Evolutionary conservation across 768 basidiomycete species (phyloP), one percentile per base, ranked within the genome.

Genomic region (Trichaptum fuscoviolaceum): DNA sequence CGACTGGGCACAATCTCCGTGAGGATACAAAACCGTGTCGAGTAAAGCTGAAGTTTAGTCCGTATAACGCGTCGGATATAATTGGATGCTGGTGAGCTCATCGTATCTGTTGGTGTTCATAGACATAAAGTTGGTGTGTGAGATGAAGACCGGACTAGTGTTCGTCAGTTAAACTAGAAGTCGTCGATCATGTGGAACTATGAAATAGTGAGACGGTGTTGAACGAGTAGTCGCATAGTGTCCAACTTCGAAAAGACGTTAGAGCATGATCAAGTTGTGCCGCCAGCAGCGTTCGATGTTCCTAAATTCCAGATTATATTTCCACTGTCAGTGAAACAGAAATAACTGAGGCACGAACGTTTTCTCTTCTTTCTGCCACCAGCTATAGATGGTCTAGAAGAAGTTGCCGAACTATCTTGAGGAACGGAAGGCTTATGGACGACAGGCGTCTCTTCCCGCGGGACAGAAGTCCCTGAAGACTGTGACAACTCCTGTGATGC

Each of bases 361-460:
- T 92, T 93, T 73, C 85, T 86, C 77, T 89, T 93, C 79, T 90
- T 92, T 74, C 85, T 91, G 25, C 83, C 84, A 18, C 78, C 84
- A 2, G 84, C 86, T 1, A 81, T 72, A 0, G 80, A 77, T 5
- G 80, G 82, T 73, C 84, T 89, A 57, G 74, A 65, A 35, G 79
- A 70, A 24, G 78, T 69, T 6, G 66, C 57, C 82, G 84, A 52
- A 12, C 42, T 52, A 52, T 52, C 42, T 52, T 52, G 42, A 52
- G 42, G 15, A 20, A 4, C 42, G 20, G 42, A 52, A 52, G 20
- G 42, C 20, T 52, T 52, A 12, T 52, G 20, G 20, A 15, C 42
- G 20, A 4, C 42, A 52, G 82, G 77, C 1, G 74, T 77, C 18
- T 73, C 70, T 73, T 74, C 76, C 77, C 26, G 74, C 71, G 78